Percentiles rank a stretch among this genome's conserved stretches.
Evolutionary conservation across 148 eudicot species (phyloP).

Genomic region (Arbutus unedo): DNA sequence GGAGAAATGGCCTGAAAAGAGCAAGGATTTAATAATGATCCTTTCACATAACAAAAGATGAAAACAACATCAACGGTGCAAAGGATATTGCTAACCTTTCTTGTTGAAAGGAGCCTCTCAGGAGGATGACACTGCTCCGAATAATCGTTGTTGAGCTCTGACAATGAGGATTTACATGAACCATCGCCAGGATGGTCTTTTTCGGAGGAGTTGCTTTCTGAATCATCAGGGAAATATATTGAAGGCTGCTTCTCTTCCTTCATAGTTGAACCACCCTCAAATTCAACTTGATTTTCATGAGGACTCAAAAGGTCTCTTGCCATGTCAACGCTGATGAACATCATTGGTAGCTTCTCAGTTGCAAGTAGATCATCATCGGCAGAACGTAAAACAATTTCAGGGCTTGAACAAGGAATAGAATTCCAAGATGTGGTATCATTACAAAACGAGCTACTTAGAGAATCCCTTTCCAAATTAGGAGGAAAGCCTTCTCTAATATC

Average conservation of each 20-base stretch:
- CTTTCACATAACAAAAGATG: background rate
- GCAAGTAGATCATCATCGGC: slow-evolving; percentile 17
- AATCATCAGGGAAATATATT: slow-evolving; percentile 14
- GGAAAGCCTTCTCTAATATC: slow-evolving; percentile 13
- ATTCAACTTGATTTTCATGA: background rate
- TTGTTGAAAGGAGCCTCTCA: slow-evolving; percentile 63
- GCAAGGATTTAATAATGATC: slow-evolving; percentile 7
- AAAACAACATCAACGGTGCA: background rate
- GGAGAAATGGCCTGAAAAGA: slow-evolving; percentile 73
- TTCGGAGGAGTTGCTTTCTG: slow-evolving; percentile 13
- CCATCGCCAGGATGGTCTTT: slow-evolving; percentile 20
- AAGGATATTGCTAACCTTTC: slow-evolving; percentile 51
- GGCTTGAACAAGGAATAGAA: slow-evolving; percentile 13
- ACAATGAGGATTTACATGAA: slow-evolving; percentile 21
- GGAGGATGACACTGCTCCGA: slow-evolving; percentile 41
- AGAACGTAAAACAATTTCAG: slow-evolving; percentile 13
- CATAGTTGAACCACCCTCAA: slow-evolving; percentile 12
- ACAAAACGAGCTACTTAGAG: slow-evolving; percentile 11
- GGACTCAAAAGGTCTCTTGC: slow-evolving; percentile 11
- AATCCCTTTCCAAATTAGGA: slow-evolving; percentile 12
- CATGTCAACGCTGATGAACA: background rate
- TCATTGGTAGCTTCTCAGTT: slow-evolving; percentile 17
- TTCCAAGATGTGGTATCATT: slow-evolving; percentile 15
- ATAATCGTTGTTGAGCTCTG: slow-evolving; percentile 21
- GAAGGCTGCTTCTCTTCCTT: slow-evolving; percentile 23